Base-by-base conservation (phyloP, 164 flowering plant species). In the Liriodendron chinense region DNA sequence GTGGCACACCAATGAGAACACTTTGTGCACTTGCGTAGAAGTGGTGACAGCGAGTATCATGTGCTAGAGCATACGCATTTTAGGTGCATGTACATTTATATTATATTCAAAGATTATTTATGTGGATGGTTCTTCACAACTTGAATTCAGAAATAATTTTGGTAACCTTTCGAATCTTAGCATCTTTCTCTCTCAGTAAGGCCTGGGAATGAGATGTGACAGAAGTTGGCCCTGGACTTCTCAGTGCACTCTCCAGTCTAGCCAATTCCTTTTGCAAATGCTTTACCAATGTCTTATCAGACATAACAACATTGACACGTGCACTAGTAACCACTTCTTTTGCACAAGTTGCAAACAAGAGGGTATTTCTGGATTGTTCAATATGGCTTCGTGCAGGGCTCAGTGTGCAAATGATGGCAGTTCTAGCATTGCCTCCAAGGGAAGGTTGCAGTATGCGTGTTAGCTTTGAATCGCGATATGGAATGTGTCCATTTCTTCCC, bases 341-440 rank as follows among this genome's bases (percentile, higher is more conserved):
- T 13, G 99, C 99, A 83, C 98, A 92, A 69, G 88, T 89, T 49
- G 96, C 99, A 81, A 96, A 96, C 49, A 89, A 82, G 62, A 96
- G 91, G 16, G 98, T 93, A 83, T 96, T 96, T 82, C 91, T 92
- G 57, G 99, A 94, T 82, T 96, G 98, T 80, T 96, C 99, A 70
- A 90, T 86, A 77, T 96, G 95, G 80, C 88, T 83, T 56, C 87
- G 84, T 62, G 97, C 95, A 64, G 99, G 99, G 80, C 97, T 91
- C 90, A 96, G 79, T 21, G 99, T 96, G 78, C 99, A 96, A 56
- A 96, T 90, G 76, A 96, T 91, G 56, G 98, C 97, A 59, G 99
- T 96, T 83, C 92, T 87, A 24, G 97, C 91, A 86, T 96, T 96
- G 74, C 98, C 99, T 73, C 97, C 99, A 53, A 94, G 78, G 26